phyloP scores from a whole-genome alignment of 2,329 filamentous ascomycete species.

The Pseudocercospora fijiensis region DNA sequence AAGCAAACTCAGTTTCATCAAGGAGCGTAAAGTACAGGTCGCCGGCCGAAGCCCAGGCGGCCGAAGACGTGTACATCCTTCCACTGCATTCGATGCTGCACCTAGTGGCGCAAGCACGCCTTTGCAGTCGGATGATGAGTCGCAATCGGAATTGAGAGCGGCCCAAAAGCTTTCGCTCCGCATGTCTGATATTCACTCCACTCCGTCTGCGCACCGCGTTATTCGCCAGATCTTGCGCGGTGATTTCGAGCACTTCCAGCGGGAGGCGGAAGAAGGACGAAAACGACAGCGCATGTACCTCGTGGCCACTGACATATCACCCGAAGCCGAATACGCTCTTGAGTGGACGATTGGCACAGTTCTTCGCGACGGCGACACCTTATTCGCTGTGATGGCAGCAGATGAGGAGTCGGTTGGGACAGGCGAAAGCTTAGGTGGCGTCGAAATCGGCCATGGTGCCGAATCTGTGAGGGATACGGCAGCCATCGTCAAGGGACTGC shows the following conservation, averaged over 20 bases:
- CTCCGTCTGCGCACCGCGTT: slow-evolving; percentile 72
- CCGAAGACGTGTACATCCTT: slow-evolving; percentile 61
- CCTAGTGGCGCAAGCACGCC: slow-evolving; percentile 59
- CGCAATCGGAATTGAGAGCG: slow-evolving; percentile 78
- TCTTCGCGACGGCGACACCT: slow-evolving; percentile 86
- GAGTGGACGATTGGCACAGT: slow-evolving; percentile 98
- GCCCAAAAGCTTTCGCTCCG: slow-evolving; percentile 82
- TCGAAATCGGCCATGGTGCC: slow-evolving; percentile 67
- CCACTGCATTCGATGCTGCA: slow-evolving; percentile 76
- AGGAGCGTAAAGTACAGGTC: slow-evolving; percentile 33
- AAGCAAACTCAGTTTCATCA: slow-evolving; percentile 33
- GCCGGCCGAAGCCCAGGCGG: slow-evolving; percentile 30
- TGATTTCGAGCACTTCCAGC: slow-evolving; percentile 73
- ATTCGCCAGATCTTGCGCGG: slow-evolving; percentile 89
- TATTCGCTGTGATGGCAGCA: slow-evolving; percentile 89
- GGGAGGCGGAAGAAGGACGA: slow-evolving; percentile 74
- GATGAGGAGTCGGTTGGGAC: slow-evolving; percentile 69
- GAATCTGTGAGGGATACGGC: slow-evolving; percentile 75
- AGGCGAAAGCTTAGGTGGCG: slow-evolving; percentile 50
- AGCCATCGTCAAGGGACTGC: slow-evolving; percentile 66
- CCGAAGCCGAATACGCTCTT: slow-evolving; percentile 89
- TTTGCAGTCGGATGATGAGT: slow-evolving; percentile 79
- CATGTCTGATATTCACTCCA: slow-evolving; percentile 75
- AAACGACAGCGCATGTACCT: slow-evolving; percentile 84
- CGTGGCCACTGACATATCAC: slow-evolving; percentile 91